Base-by-base conservation (phyloP, 352 stramenopile genomes). In the Blastocystis sp. region DNA sequence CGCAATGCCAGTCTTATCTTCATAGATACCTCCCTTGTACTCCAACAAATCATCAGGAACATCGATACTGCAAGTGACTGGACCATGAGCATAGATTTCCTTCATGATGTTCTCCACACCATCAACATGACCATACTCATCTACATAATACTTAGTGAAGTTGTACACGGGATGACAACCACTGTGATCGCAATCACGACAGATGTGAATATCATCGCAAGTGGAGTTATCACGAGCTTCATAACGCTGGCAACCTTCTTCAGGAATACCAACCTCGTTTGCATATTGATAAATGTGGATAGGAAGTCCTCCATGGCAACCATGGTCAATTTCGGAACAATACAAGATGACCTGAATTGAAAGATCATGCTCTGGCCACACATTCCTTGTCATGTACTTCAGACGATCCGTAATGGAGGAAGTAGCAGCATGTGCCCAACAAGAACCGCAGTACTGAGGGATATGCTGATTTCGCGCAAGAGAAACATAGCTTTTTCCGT, bases 381-480 rank as follows among this genome's bases (percentile, higher is more conserved):
- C 66, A 53, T 78, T 78, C 66, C 57, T 78, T 13, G 66, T 78
- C 66, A 78, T 78, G 37, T 78, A 78, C 77, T 96, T 96, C 84
- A 96, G 93, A 44, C 94, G 92, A 91, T 96, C 94, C 0, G 93
- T 93, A 30, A 96, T 90, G 33, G 92, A 89, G 51, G 90, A 93
- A 59, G 95, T 90, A 37, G 92, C 91, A 7, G 91, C 91, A 89
- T 96, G 94, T 1, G 93, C 93, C 94, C 93, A 96, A 90, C 91
- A 91, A 35, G 58, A 87, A 48, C 89, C 89, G 53, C 94, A 95
- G 90, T 95, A 95, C 89, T 95, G 92, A 40, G 96, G 96, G 76
- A 98, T 97, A 91, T 99, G 96, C 91, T 99, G 96, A 91, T 99
- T 99, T 89, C 98, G 95, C 90, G 96, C 95, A 92, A 96, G 97